These are phyloP conservation scores for Candida ortonii DNA, from an alignment of 805 yeast genomes.

Conservation along the genomic window DNA sequence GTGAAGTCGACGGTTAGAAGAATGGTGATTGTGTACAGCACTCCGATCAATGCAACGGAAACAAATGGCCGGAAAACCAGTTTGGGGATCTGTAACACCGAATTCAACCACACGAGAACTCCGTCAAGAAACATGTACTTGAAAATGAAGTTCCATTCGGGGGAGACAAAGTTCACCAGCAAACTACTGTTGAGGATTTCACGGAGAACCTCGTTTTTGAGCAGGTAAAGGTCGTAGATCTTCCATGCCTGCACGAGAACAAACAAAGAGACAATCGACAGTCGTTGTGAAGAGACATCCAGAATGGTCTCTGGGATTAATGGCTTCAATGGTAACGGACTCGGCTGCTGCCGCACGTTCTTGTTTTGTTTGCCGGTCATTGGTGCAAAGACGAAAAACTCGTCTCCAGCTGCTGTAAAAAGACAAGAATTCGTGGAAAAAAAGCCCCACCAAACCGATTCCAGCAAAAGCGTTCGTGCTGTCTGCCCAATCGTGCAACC, in stretches of 20 bases:
- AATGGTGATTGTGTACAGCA: conserved; percentile 50
- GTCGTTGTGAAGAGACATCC: conserved; percentile 76
- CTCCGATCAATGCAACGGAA: conserved; percentile 46
- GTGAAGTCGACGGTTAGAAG: conserved; percentile 51
- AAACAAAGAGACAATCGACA: conserved; percentile 63
- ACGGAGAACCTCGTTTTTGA: conserved; percentile 43
- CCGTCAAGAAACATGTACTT: conserved; percentile 78
- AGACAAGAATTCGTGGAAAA: too few species aligned
- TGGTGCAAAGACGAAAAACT: too few species aligned
- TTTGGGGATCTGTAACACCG: conserved; percentile 72
- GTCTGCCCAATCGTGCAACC: too few species aligned
- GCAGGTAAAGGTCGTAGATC: conserved; percentile 61
- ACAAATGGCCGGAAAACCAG: conserved; percentile 59
- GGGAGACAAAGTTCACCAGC: conserved; percentile 37
- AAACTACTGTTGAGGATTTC: conserved; percentile 23
- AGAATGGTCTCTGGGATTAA: conserved; percentile 64
- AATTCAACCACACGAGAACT: conserved; percentile 63
- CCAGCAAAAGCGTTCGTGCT: too few species aligned
- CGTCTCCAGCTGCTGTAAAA: too few species aligned
- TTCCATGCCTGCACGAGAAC: conserved; percentile 83
- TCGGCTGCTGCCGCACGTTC: not conserved
- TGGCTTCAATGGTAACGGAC: conserved; percentile 21
- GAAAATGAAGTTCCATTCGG: conserved; percentile 57
- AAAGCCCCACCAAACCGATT: too few species aligned
- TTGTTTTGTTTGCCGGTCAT: too few species aligned